Percentiles rank a stretch among this genome's conserved stretches.
phyloP scores from a whole-genome alignment of 257 asterid species.

The Lantana camara region DNA sequence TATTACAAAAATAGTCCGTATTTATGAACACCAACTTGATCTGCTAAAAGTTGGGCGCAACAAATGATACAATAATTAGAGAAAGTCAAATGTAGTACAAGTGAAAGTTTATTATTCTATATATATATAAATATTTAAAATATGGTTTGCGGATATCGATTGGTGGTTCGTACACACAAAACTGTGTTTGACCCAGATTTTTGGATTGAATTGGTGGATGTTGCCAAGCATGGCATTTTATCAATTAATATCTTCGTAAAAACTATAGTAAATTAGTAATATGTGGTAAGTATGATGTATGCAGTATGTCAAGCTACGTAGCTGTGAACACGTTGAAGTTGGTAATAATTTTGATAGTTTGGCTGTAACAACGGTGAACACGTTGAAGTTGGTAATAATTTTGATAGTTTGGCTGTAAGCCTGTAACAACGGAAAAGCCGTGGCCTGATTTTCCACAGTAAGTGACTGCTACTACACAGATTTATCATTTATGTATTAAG shows the following conservation, averaged over 20 bases:
- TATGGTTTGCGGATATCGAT: no score
- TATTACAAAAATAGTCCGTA: neutral
- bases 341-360: neutral
- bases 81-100: neutral
- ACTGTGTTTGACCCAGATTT: neutral
- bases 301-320: conserved; percentile 21
- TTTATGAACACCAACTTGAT: no score
- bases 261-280: no score
- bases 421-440: neutral
- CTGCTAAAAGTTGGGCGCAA: neutral
- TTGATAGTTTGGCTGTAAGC: neutral
- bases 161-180: neutral
- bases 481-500: no score
- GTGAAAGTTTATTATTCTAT: neutral
- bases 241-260: neutral
- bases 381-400: neutral
- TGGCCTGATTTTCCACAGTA: neutral
- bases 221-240: neutral
- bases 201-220: no score
- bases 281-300: no score
- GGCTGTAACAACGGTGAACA: neutral
- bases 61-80: neutral
- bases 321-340: conserved; percentile 16
- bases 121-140: no score
- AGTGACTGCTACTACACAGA: neutral